Conservation (phyloP, 2,329 filamentous ascomycete species). For the Scedosporium dehoogii region DNA sequence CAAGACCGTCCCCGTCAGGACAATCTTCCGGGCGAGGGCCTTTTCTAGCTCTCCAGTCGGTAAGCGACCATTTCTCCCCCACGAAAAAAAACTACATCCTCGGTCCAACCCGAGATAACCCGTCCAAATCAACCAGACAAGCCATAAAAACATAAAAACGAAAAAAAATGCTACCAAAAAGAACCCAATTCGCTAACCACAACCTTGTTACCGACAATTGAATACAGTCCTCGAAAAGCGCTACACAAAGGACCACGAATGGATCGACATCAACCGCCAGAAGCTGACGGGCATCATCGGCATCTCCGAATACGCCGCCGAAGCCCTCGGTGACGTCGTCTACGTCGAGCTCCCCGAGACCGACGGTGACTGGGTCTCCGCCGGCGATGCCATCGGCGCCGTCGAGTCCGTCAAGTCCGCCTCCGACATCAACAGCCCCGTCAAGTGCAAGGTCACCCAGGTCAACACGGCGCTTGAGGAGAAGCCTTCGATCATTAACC, state of each 20-base stretch:
- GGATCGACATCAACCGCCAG: slow-evolving; percentile 81
- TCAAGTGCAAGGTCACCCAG: slow-evolving; percentile 65
- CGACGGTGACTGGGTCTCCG: slow-evolving; percentile 51
- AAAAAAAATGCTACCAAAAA: not conserved
- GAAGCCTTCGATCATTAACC: slow-evolving; percentile 80
- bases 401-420: slow-evolving; percentile 98
- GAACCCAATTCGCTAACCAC: not conserved
- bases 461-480: slow-evolving; percentile 70
- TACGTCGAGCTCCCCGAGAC: slow-evolving; percentile 84
- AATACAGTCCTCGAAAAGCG: slow-evolving; percentile 56
- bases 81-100: not conserved
- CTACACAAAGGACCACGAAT: slow-evolving; percentile 97
- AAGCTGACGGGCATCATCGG: slow-evolving; percentile 73
- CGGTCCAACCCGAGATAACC: not conserved
- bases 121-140: not conserved
- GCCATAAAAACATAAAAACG: not conserved
- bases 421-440: slow-evolving; percentile 90
- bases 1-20: slow-evolving; percentile 3
- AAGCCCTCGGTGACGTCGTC: slow-evolving; percentile 90
- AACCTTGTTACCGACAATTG: not conserved
- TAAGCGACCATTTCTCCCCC: not conserved
- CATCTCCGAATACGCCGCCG: slow-evolving; percentile 84
- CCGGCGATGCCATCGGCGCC: slow-evolving; percentile 80
- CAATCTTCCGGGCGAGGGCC: not conserved
- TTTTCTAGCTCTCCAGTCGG: slow-evolving; percentile 4